Evolutionary conservation across 352 stramenopile species (phyloP).

Genomic region (Phytophthora constricta): DNA sequence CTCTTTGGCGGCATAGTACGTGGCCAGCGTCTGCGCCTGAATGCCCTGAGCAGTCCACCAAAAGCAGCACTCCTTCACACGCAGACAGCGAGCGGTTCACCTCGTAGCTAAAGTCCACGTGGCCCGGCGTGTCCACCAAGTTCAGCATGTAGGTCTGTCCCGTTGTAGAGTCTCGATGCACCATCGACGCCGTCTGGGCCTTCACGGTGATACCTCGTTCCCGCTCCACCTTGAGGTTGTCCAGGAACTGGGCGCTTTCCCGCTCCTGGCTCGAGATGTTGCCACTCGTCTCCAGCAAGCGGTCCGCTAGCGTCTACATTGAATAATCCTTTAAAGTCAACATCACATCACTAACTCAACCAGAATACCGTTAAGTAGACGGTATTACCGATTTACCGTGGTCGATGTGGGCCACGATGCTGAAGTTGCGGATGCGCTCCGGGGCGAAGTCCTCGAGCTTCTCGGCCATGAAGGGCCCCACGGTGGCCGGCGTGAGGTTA

Average conservation of each 20-base stretch:
- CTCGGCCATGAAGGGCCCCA: slow-evolving; percentile 69
- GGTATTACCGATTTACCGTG: slow-evolving; percentile 86
- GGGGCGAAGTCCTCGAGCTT: slow-evolving; percentile 68
- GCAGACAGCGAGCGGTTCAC: slow-evolving; percentile 95
- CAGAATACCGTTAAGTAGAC: background rate
- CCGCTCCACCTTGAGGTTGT: slow-evolving; percentile 95
- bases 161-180: slow-evolving; percentile 78
- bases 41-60: slow-evolving; percentile 98
- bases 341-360: background rate
- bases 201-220: slow-evolving; percentile 99
- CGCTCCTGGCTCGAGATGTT: slow-evolving; percentile 90
- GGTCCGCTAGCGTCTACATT: slow-evolving; percentile 86
- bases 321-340: background rate
- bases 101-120: slow-evolving; percentile 99
- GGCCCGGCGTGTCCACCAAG: slow-evolving; percentile 96
- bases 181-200: slow-evolving; percentile 97
- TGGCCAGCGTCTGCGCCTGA: slow-evolving; percentile 98
- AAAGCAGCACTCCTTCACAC: slow-evolving; percentile 97
- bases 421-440: slow-evolving; percentile 90
- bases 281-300: slow-evolving; percentile 89
- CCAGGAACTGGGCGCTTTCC: slow-evolving; percentile 86
- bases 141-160: slow-evolving; percentile 95
- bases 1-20: slow-evolving; percentile 96
- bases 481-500: slow-evolving; percentile 48
- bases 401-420: slow-evolving; percentile 93